Base-by-base conservation (phyloP, 495 filamentous ascomycete species). In the Trichoderma virens region DNA sequence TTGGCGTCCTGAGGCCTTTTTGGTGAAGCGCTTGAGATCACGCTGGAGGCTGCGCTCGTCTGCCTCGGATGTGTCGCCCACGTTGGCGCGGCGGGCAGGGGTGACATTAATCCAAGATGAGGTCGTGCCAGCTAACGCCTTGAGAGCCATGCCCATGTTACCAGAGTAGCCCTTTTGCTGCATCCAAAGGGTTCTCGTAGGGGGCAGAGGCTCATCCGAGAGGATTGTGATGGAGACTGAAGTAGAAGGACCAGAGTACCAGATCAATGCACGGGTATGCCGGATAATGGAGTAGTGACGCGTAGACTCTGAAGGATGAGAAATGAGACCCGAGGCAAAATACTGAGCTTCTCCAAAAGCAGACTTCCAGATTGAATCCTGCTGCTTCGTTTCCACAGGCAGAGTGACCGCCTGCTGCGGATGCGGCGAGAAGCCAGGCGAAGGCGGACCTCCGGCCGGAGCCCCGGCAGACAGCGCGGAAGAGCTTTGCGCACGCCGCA, bases 81-180 rank as follows among this genome's bases (percentile, higher is more conserved):
- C 66, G 11, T 70, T 65, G 0, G 82, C 70, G n/a, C 77, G 74
- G 7, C 77, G 71, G 2, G 78, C 71, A 0, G 87, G 87, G 0
- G 87, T 88, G 4, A 89, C 86, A 63, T 89, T 78, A 1, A 89
- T 68, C 87, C 87, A 89, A 72, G 74, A 76, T 20, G 79, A 74
- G 43, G 80, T 82, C 0, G 80, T 72, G 20, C 81, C 80, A 18
- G 88, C 69, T 9, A 88, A 67, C 2, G 85, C 79, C 69, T 87
- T 88, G 34, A 85, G 73, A 28, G 80, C 78, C 86, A 89, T 88
- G 25, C 87, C 87, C 20, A 83, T 83, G 66, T 88, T 87, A 8
- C 87, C 87, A 0, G 82, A 82, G 79, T 82, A 89, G 20, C 87
- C 87, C 62, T 84, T 85, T 67, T 78, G 80, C 71, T 89, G 87